Evolutionary conservation across 805 yeast species (phyloP).

Genomic region (Metschnikowia picachoensis): DNA sequence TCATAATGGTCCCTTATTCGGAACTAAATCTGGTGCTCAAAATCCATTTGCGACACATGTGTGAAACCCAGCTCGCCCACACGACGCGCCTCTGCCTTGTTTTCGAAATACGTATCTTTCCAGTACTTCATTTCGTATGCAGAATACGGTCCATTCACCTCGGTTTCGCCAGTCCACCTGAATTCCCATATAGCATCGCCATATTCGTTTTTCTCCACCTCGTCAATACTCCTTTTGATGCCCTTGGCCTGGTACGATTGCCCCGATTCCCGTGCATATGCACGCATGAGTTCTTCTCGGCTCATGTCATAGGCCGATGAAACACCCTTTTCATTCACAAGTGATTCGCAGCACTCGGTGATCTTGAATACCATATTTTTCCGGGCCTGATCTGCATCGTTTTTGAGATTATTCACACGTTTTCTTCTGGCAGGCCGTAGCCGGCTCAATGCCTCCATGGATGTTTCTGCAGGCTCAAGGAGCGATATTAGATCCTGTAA

Average conservation of each 20-base stretch:
- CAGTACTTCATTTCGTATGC: slow-evolving; percentile 54
- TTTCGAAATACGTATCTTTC: slow-evolving; percentile 47
- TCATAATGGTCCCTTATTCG: too few relatives aligned
- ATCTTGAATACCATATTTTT: slow-evolving; percentile 30
- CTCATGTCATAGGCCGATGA: slow-evolving; percentile 48
- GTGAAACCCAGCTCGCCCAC: slow-evolving; percentile 22
- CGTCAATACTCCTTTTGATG: slow-evolving; percentile 21
- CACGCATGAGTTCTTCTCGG: slow-evolving; percentile 49
- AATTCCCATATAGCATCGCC: slow-evolving; percentile 45
- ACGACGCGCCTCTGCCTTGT: slow-evolving; percentile 41
- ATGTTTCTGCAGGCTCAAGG: slow-evolving; percentile 57
- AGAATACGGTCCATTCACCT: slow-evolving; percentile 47
- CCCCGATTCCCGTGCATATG: slow-evolving; percentile 43
- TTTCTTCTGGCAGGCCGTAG: slow-evolving; percentile 13
- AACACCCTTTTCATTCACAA: slow-evolving; percentile 40
- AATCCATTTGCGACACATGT: slow-evolving; percentile 23
- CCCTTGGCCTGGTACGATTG: slow-evolving; percentile 21
- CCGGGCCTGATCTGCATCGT: slow-evolving; percentile 3
- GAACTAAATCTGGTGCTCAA: slow-evolving; percentile 5
- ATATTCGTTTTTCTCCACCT: slow-evolving; percentile 19
- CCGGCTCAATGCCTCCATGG: slow-evolving; percentile 52
- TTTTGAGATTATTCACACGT: slow-evolving; percentile 12
- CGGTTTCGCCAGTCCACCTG: slow-evolving; percentile 38
- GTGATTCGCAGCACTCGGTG: slow-evolving; percentile 46
- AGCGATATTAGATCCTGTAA: slow-evolving; percentile 33